Conservation (phyloP, 768 basidiomycete genomes). For the Russula sp. region DNA sequence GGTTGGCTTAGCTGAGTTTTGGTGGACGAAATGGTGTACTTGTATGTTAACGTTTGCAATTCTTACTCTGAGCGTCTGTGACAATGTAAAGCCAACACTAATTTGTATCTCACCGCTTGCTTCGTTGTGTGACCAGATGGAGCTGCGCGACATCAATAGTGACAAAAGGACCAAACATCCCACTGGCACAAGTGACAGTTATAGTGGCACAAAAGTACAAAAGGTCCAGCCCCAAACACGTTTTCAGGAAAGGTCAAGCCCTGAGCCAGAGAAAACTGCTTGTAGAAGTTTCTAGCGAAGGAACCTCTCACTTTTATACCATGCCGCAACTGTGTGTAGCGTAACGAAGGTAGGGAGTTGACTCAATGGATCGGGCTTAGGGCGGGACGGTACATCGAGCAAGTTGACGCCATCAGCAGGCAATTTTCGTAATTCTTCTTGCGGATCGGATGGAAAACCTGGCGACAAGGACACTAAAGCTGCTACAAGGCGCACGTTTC, state of each 20-base stretch:
- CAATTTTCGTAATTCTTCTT: conserved; percentile 59
- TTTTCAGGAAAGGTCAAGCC: conserved; percentile 81
- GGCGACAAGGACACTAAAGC: conserved; percentile 83
- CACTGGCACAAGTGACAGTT: too few species aligned
- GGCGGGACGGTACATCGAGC: conserved; percentile 54
- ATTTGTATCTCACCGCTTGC: too few species aligned
- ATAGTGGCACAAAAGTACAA: background rate
- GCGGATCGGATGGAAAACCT: conserved; percentile 88
- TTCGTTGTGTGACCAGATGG: too few species aligned
- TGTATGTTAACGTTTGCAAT: too few species aligned
- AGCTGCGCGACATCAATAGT: too few species aligned
- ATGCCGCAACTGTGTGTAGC: conserved; percentile 48
- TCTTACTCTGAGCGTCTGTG: too few species aligned
- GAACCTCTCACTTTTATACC: conserved; percentile 56
- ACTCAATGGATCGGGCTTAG: background rate
- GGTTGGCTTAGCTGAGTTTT: too few species aligned
- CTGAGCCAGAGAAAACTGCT: conserved; percentile 82
- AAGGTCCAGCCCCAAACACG: background rate
- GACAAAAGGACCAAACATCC: too few species aligned
- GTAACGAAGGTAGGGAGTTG: background rate
- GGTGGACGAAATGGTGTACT: too few species aligned
- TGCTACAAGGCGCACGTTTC: conserved; percentile 36
- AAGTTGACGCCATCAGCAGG: conserved; percentile 80
- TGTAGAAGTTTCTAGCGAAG: conserved; percentile 75
- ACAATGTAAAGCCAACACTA: too few species aligned